Percentiles rank a stretch among this genome's conserved stretches.
Conservation (phyloP, 805 yeast genomes). For the Saccharomycopsis babjevae region DNA sequence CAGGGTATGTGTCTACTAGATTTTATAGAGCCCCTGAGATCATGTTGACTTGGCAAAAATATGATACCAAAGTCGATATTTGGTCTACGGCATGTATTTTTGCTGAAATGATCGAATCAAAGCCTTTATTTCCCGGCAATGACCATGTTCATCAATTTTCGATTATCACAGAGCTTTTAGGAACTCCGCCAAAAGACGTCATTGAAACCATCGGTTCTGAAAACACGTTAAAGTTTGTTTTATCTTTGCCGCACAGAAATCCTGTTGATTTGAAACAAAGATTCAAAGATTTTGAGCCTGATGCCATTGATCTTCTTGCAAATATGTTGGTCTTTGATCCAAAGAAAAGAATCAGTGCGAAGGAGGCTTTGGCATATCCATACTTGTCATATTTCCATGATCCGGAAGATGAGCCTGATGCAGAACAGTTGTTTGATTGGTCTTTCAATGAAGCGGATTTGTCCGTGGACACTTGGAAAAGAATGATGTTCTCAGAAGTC, state of each 20-base stretch:
- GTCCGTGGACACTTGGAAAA: slow-evolving; percentile 97
- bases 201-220: slow-evolving; percentile 94
- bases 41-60: slow-evolving; percentile 97
- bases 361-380: slow-evolving; percentile 79
- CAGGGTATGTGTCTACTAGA: slow-evolving; percentile 93
- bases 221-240: slow-evolving; percentile 88
- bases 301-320: slow-evolving; percentile 78
- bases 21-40: slow-evolving; percentile 97
- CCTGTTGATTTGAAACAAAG: slow-evolving; percentile 82
- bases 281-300: slow-evolving; percentile 69
- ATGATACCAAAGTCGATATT: slow-evolving; percentile 92
- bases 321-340: slow-evolving; percentile 95
- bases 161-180: slow-evolving; percentile 89
- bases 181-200: slow-evolving; percentile 94
- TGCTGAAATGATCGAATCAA: slow-evolving; percentile 96
- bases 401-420: slow-evolving; percentile 93
- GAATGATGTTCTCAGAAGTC: slow-evolving; percentile 97
- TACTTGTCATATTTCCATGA: slow-evolving; percentile 94
- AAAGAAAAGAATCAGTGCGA: slow-evolving; percentile 86
- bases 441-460: slow-evolving; percentile 94
- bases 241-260: slow-evolving; percentile 84
- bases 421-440: slow-evolving; percentile 93
- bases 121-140: slow-evolving; percentile 94
- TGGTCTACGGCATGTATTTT: slow-evolving; percentile 98
- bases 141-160: slow-evolving; percentile 98